Conservation (phyloP, 2,329 filamentous ascomycete genomes). For the Aspergillus floridensis region DNA sequence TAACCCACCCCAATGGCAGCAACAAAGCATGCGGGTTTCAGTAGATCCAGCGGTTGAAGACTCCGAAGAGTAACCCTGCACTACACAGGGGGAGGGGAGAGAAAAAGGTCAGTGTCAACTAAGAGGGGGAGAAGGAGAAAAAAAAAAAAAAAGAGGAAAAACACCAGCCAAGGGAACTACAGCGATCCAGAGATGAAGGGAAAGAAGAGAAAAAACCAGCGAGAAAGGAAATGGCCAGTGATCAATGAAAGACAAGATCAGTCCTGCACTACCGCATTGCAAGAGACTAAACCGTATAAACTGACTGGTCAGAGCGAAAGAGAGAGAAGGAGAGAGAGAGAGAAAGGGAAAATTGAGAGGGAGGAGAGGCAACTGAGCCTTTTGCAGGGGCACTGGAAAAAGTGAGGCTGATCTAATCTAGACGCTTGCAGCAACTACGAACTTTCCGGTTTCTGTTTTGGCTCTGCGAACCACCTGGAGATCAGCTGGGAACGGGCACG, state of each 20-base stretch:
- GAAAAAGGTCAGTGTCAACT: background rate
- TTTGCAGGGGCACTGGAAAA: constrained; percentile 9
- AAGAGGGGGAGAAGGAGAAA: background rate
- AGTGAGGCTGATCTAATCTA: constrained; percentile 18
- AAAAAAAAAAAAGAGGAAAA: background rate
- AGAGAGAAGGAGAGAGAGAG: constrained; percentile 4
- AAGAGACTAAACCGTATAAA: background rate
- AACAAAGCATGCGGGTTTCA: background rate
- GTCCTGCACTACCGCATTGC: background rate
- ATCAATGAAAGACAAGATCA: background rate
- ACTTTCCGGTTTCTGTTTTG: constrained; percentile 3
- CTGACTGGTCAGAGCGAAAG: constrained; percentile 6
- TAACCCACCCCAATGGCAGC: constrained; percentile 1
- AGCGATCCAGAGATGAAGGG: background rate
- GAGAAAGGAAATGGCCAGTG: background rate
- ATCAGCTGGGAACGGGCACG: background rate
- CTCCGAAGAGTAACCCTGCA: constrained; percentile 2
- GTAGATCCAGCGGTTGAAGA: background rate
- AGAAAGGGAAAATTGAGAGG: constrained; percentile 12
- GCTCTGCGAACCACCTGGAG: background rate
- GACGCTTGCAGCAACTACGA: constrained; percentile 11
- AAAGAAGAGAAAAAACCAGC: no score
- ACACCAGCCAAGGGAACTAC: constrained; percentile 1
- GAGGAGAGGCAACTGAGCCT: constrained; percentile 19
- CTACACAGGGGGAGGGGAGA: background rate